Evolutionary conservation across 805 yeast species (phyloP), one percentile per base, ranked within the genome.

Genomic region (Ogataea degrootiae): DNA sequence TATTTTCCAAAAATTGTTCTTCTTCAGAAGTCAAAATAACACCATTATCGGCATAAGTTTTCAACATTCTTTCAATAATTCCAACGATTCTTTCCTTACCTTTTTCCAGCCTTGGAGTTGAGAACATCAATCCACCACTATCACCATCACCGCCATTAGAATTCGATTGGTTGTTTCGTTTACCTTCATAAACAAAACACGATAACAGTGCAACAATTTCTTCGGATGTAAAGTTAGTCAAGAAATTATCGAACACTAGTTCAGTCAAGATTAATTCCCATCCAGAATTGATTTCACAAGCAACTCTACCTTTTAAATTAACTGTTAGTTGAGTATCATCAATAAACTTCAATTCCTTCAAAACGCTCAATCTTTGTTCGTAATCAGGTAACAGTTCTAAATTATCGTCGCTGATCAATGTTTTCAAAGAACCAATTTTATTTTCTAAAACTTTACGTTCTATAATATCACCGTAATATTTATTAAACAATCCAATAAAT

Each of bases 141-240:
- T 57, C 48, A n/a, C 43, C 47, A n/a, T 70, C 68, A 1, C 77
- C 80, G 49, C 83, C 95, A 16, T 74, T 82, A 36, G 78, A 81
- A 23, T 79, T 76, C 35, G 77, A 81, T 9, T 48, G 47, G 26
- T 49, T 48, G 31, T 39, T 49, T 21, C 78, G 74, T 16, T 80
- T 75, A 1, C 97, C 98, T 60, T 94, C 97, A 61, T 87, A 94
- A 1, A 94, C 96, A 69, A 94, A 94, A 35, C 87, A 88, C 0
- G 97, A 89, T 33, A 94, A 68, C 42, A 94, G 71, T 0, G 98
- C 98, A n/a, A 91, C 97, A 52, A 94, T 90, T 66, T 94, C 99
- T 60, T 90, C 97, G 0, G 97, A 90, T 53, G 91, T 95, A 62
- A 87, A 91, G 48, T 89, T 95, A 31, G 92, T 96, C 52, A 94